These are phyloP conservation scores for Coelastrella sp. DNA, from an alignment of 139 green algal genomes.

Conservation along the genomic window DNA sequence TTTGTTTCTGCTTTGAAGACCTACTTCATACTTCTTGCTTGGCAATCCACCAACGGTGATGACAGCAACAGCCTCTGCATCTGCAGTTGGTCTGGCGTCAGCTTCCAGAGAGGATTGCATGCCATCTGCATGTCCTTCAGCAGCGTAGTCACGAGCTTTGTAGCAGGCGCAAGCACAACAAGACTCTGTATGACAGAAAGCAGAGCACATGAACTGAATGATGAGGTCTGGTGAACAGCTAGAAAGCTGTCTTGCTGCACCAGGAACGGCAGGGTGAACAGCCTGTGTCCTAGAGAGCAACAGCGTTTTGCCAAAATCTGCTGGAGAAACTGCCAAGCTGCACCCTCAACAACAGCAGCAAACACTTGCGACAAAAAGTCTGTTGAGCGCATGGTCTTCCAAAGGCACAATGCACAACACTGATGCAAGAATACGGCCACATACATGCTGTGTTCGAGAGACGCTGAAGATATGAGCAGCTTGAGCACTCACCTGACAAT, in stretches of 20 bases:
- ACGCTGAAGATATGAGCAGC: too few relatives aligned
- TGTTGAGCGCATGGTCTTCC: neutral
- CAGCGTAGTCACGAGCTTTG: conserved; percentile 9
- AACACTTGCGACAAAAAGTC: neutral
- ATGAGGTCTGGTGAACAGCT: too few relatives aligned
- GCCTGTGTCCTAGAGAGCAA: neutral
- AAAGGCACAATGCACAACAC: neutral
- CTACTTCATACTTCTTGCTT: neutral
- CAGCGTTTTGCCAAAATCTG: neutral
- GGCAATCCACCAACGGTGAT: neutral
- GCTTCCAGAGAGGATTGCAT: too few relatives aligned
- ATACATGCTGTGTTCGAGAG: too few relatives aligned
- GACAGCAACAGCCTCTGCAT: conserved; percentile 3
- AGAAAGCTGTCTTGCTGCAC: neutral
- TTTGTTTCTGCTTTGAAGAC: too few relatives aligned
- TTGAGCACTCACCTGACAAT: conserved; percentile 21
- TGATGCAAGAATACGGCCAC: too few relatives aligned
- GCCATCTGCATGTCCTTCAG: neutral
- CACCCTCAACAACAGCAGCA: neutral
- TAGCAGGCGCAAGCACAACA: conserved; percentile 24
- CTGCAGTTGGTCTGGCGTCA: too few relatives aligned
- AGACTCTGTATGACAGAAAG: neutral
- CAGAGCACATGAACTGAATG: too few relatives aligned
- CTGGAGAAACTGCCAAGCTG: neutral
- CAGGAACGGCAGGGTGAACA: neutral